A percentile compares a stretch with the other conserved stretches of the same genome.
These are phyloP conservation scores for Alternaria novae-zelandiae DNA, from an alignment of 2,329 filamentous ascomycete species.

Conservation along the genomic window DNA sequence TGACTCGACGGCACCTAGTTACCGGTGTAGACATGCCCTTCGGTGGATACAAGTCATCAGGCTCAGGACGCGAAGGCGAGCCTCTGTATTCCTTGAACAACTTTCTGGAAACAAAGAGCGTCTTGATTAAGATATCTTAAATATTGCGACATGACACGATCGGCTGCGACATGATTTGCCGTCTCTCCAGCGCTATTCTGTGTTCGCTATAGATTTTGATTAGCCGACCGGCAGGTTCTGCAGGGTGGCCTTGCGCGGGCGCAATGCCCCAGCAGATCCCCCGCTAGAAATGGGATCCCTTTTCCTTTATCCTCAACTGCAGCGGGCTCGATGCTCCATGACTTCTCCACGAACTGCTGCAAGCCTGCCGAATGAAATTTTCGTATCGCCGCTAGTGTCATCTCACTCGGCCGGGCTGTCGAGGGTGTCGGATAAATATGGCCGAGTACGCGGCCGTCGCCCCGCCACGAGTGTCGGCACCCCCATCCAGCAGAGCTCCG, in stretches of 20 bases:
- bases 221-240: constrained; percentile 20
- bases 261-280: constrained; percentile 15
- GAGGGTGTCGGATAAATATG: constrained; percentile 29
- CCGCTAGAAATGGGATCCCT: constrained; percentile 16
- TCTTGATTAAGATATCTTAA: constrained; percentile 38
- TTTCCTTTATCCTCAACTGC: constrained; percentile 14
- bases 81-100: constrained; percentile 39
- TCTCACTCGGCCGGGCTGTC: constrained; percentile 6
- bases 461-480: constrained; percentile 22
- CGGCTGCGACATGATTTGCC: constrained; percentile 3
- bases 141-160: constrained; percentile 11
- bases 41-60: constrained; percentile 50
- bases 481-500: constrained; percentile 30
- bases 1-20: not conserved
- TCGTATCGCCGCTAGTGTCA: constrained; percentile 13
- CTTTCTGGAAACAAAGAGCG: constrained; percentile 45
- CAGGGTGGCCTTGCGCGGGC: constrained; percentile 13
- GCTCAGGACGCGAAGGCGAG: constrained; percentile 45
- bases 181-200: constrained; percentile 8
- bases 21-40: constrained; percentile 48
- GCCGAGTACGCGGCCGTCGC: constrained; percentile 29
- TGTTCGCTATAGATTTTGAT: constrained; percentile 13
- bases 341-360: constrained; percentile 17
- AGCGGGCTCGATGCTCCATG: constrained; percentile 16
- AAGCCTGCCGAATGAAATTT: constrained; percentile 28